A percentile compares a stretch with the other conserved stretches of the same genome.
Conservation (phyloP, 139 green algal genomes). For the Diplosphaera chodatii region DNA sequence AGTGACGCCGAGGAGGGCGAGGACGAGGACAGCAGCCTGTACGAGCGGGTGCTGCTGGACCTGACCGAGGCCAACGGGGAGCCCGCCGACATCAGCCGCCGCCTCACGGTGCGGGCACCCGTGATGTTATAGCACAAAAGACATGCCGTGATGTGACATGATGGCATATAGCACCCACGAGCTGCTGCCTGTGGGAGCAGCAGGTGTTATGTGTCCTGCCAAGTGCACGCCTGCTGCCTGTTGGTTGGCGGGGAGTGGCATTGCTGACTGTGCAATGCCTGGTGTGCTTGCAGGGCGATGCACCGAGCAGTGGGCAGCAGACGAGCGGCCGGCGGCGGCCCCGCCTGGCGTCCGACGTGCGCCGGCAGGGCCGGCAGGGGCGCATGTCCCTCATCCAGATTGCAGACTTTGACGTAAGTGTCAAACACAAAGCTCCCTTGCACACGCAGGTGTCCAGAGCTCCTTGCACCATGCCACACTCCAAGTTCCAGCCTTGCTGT, state of each 20-base stretch:
- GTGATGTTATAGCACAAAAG: no score
- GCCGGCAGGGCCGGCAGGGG: background rate
- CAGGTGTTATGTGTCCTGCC: no score
- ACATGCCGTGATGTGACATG: no score
- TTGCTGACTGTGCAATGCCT: no score
- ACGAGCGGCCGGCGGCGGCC: background rate
- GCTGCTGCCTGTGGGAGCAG: no score
- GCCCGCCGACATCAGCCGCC: background rate
- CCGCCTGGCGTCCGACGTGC: background rate
- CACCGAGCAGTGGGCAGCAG: background rate
- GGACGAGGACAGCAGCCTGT: background rate
- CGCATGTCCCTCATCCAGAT: background rate
- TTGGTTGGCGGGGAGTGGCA: background rate
- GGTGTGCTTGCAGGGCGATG: background rate
- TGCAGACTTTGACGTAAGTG: background rate
- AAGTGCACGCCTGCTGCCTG: no score
- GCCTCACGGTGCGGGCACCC: background rate
- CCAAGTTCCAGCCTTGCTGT: no score
- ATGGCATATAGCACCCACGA: no score
- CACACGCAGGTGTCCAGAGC: background rate
- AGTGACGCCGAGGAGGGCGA: background rate
- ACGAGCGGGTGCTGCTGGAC: background rate
- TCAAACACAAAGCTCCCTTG: background rate
- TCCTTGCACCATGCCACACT: no score
- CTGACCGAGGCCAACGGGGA: background rate